A percentile compares a stretch with the other conserved stretches of the same genome.
Evolutionary conservation across 73 alveolate species (phyloP).

Genomic region (Paramecium tetraurelia): DNA sequence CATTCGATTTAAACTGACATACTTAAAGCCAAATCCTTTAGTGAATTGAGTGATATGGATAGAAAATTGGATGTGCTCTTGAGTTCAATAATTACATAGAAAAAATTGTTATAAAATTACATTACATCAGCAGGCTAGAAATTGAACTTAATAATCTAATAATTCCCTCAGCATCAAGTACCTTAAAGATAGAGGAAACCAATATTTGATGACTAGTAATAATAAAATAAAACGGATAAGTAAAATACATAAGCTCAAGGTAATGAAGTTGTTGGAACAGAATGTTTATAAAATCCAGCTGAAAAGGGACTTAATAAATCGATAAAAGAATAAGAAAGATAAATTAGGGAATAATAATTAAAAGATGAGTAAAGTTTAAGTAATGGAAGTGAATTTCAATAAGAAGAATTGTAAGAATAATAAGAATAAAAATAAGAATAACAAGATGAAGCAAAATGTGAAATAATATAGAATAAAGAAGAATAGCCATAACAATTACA

Average conservation of each 20-base stretch:
- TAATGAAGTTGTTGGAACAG: not conserved
- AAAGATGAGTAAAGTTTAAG: conserved; percentile 22
- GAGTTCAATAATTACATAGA: conserved; percentile 1
- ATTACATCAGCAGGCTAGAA: conserved; percentile 17
- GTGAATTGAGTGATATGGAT: conserved; percentile 23
- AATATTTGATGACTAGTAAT: not conserved
- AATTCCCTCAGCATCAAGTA: not conserved
- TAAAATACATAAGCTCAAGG: not conserved
- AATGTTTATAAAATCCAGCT: not conserved
- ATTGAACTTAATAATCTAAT: not conserved
- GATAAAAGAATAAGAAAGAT: not conserved
- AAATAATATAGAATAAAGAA: not conserved
- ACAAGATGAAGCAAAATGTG: not conserved
- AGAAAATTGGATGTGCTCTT: not conserved
- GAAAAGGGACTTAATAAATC: not conserved
- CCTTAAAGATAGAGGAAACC: not conserved
- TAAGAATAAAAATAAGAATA: not conserved
- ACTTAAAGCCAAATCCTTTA: not conserved
- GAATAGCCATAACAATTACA: not conserved
- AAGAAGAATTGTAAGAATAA: not conserved
- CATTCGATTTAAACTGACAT: not conserved
- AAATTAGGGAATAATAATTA: not conserved
- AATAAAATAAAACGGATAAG: not conserved
- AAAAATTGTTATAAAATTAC: not conserved
- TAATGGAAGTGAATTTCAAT: not conserved